Conservation (phyloP, 2,329 filamentous ascomycete genomes). For the Lecanoromycetidae sp. region DNA sequence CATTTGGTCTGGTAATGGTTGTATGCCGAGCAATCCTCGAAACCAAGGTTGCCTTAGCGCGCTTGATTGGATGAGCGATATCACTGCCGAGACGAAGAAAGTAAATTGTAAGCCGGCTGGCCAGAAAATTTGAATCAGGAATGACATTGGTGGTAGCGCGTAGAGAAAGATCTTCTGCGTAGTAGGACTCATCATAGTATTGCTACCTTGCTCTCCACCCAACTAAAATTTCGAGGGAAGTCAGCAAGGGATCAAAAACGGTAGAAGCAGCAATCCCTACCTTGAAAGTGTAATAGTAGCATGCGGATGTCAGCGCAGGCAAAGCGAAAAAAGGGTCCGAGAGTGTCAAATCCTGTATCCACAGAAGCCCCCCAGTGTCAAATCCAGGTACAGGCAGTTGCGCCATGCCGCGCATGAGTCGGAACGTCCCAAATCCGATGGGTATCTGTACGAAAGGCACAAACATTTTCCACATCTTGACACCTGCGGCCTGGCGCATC, state of each 20-base stretch:
- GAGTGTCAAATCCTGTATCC: constrained; percentile 67
- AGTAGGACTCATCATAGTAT: constrained; percentile 25
- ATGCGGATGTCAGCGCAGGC: constrained; percentile 47
- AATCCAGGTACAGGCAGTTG: constrained; percentile 69
- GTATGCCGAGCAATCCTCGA: constrained; percentile 30
- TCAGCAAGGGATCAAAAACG: constrained; percentile 19
- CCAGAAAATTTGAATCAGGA: constrained; percentile 42
- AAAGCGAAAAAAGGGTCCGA: constrained; percentile 68
- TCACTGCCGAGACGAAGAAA: constrained; percentile 39
- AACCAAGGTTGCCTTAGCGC: constrained; percentile 30
- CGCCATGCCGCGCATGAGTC: constrained; percentile 61
- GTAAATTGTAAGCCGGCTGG: constrained; percentile 50
- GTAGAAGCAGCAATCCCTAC: constrained; percentile 28
- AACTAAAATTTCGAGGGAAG: constrained; percentile 8
- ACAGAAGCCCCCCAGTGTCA: constrained; percentile 56
- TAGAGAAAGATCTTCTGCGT: constrained; percentile 27
- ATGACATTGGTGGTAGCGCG: constrained; percentile 41
- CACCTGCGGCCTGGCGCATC: constrained; percentile 44
- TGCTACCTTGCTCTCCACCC: constrained; percentile 29
- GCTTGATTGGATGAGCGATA: constrained; percentile 33
- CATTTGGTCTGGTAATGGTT: constrained; percentile 21
- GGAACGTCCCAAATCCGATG: constrained; percentile 70
- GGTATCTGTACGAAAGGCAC: constrained; percentile 50
- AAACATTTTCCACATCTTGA: constrained; percentile 40
- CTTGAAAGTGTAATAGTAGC: constrained; percentile 48